Evolutionary conservation across 768 basidiomycete species (phyloP), one percentile per base, ranked within the genome.

Genomic region (Amanita fuliginea): DNA sequence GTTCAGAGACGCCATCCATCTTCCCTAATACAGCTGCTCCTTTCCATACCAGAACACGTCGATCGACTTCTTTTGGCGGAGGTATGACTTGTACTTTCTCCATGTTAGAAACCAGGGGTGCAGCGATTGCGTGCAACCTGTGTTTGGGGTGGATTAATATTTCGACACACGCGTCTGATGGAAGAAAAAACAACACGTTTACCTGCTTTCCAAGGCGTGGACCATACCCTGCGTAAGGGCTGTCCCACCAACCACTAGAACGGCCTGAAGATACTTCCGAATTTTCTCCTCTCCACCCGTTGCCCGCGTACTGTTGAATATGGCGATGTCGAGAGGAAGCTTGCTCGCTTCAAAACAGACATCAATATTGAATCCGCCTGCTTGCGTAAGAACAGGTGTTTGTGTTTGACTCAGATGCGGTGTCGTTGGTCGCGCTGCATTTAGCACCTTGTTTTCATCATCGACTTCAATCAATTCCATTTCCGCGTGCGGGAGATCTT

Each of bases 11-110:
- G 2, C 82, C 80, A 46, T 99, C 96, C 78, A 98, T 86, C 65
- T 90, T 89, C 22, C 84, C 88, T 36, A 97, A 77, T 10, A 94
- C 90, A 6, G 85, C 79, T 5, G 85, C 91, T 8, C 96, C 96
- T 64, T 97, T 97, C 96, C 96, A 99, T 13, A 81, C 82, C 28
- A 98, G 75, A 33, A 91, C 81, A 21, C 81, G 77, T 4, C 90
- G 91, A 64, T 98, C 93, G 39, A 97, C 78, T 53, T 92, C 90
- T 62, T 93, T 86, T 1, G 94, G 93, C 2, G 92, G 86, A n/a
- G 92, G 89, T 41, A 98, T 86, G 51, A 96, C 88, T 55, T 85
- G 81, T 6, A 95, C 86, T 57, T 86, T 87, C 60, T 87, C 84
- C 80, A 93, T 89, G 59, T 81, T 83, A 13, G 77, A 75, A 13